Percentiles rank a stretch among this genome's conserved stretches.
These are phyloP conservation scores for Penicillium frequentans DNA, from an alignment of 2,329 filamentous ascomycete genomes.

Conservation along the genomic window DNA sequence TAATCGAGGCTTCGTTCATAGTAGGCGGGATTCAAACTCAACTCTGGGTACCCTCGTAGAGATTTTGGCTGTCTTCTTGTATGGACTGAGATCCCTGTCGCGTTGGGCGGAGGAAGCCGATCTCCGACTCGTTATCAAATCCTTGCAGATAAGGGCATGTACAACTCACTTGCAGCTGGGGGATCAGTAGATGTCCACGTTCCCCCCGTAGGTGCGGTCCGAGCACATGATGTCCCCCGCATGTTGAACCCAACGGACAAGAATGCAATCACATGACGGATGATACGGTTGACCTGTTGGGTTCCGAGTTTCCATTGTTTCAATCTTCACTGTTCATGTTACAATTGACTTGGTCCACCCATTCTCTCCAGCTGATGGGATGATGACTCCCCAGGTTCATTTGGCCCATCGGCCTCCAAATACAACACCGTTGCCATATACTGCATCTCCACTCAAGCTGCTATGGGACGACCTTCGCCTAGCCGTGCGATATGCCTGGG, in stretches of 20 bases:
- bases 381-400: constrained; percentile 10
- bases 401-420: constrained; percentile 9
- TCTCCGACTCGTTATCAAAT: no score
- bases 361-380: neutral
- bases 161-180: no score
- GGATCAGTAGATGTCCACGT: neutral
- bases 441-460: constrained; percentile 40
- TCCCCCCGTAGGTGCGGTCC: neutral
- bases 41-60: neutral
- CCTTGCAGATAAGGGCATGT: no score
- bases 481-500: constrained; percentile 31
- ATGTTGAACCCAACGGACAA: neutral
- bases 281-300: neutral
- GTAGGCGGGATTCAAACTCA: neutral
- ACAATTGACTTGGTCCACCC: no score
- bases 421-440: constrained; percentile 35
- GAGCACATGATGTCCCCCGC: neutral
- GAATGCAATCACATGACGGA: neutral
- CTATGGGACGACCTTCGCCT: constrained; percentile 42
- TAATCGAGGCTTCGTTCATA: neutral
- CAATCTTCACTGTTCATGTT: no score
- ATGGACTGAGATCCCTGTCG: no score
- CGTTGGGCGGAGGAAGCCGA: no score
- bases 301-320: no score
- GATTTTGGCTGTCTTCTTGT: no score